Percentiles rank a stretch among this genome's conserved stretches.
Evolutionary conservation across 2,329 filamentous ascomycete genomes (phyloP).

Genomic region (Fusarium sublunatum): DNA sequence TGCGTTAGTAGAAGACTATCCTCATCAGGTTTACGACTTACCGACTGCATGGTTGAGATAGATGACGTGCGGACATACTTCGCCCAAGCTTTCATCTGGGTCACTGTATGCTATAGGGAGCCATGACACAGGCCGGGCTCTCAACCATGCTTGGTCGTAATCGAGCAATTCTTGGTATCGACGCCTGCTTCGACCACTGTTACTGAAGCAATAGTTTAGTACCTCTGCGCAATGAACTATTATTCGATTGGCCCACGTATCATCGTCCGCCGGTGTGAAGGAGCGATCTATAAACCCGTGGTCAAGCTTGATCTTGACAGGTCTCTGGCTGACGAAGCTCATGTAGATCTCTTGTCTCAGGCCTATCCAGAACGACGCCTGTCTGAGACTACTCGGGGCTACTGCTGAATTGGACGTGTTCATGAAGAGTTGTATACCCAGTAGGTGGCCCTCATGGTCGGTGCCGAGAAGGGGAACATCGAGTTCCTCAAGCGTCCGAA

Average conservation of each 20-base stretch:
- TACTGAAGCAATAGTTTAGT: conserved; percentile 70
- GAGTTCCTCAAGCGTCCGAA: conserved; percentile 68
- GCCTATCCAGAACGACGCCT: conserved; percentile 68
- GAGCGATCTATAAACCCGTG: conserved; percentile 64
- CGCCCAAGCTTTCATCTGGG: conserved; percentile 44
- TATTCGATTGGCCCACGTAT: conserved; percentile 69
- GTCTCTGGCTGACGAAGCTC: conserved; percentile 60
- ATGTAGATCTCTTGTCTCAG: conserved; percentile 70
- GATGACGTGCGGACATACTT: conserved; percentile 68
- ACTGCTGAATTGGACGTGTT: conserved; percentile 54
- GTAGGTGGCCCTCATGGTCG: conserved; percentile 60
- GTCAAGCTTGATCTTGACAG: conserved; percentile 61
- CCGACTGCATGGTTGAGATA: conserved; percentile 67
- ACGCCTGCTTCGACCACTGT: conserved; percentile 46
- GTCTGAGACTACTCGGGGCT: conserved; percentile 52
- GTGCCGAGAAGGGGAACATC: conserved; percentile 54
- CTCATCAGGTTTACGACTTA: conserved; percentile 27
- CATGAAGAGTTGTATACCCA: conserved; percentile 61
- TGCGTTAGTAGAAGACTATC: background rate
- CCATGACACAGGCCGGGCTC: conserved; percentile 62
- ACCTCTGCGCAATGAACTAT: conserved; percentile 73
- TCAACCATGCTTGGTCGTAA: conserved; percentile 60
- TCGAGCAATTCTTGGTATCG: conserved; percentile 59
- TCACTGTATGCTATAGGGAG: conserved; percentile 63
- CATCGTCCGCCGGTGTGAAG: conserved; percentile 61